These are phyloP conservation scores for Ustilago cynodontis DNA, from an alignment of 1,284 basidiomycete species.

Conservation along the genomic window DNA sequence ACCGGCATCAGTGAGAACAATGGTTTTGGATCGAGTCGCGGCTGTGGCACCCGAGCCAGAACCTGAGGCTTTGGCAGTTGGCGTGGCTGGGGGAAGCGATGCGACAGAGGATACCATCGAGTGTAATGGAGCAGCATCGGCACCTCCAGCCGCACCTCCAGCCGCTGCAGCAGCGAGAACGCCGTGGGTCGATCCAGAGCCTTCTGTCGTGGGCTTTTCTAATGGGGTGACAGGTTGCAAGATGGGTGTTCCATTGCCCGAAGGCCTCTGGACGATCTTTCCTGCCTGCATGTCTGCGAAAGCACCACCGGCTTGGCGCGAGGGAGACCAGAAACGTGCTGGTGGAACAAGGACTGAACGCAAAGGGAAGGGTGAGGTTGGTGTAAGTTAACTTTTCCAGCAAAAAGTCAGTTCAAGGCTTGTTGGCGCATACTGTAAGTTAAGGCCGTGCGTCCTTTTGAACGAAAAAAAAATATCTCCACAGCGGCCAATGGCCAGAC, in stretches of 20 bases:
- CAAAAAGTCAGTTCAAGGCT: too few species aligned
- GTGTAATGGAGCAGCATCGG: constrained; percentile 1
- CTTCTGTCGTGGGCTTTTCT: constrained; percentile 13
- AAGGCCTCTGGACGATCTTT: constrained; percentile 37
- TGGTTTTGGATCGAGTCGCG: constrained; percentile 49
- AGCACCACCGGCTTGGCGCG: not conserved
- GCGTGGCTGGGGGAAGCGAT: constrained; percentile 12
- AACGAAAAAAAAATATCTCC: constrained; percentile 6
- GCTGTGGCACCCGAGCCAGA: constrained; percentile 17
- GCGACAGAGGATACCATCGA: constrained; percentile 18
- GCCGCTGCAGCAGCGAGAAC: constrained; percentile 35
- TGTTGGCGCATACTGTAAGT: not conserved
- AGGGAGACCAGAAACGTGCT: not conserved
- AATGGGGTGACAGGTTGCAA: constrained; percentile 32
- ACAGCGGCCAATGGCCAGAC: not conserved
- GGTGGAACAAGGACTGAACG: not conserved
- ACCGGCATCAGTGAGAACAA: constrained; percentile 60
- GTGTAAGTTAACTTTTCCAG: too few species aligned
- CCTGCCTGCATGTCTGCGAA: constrained; percentile 34
- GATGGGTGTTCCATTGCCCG: constrained; percentile 52
- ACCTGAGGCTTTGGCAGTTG: constrained; percentile 13
- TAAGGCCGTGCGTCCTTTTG: not conserved
- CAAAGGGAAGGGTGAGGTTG: not conserved
- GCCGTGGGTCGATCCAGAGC: constrained; percentile 15
- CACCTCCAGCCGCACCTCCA: constrained; percentile 16